phyloP scores from a whole-genome alignment of 2,329 filamentous ascomycete genomes.

The Aspergillus sp. region DNA sequence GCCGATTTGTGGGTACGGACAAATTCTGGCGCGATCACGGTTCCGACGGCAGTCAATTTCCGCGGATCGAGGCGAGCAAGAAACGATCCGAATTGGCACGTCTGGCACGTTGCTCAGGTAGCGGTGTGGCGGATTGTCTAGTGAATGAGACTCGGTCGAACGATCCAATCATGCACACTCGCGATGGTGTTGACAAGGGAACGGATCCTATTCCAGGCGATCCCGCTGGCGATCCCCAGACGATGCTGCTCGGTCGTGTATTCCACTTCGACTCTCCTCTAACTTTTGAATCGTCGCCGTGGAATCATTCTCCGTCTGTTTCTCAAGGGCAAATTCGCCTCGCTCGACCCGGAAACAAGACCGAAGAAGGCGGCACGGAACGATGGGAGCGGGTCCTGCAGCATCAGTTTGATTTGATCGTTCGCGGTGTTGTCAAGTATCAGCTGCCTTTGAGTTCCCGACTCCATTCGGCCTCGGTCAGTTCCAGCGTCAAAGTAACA shows the following conservation, averaged over 20 bases:
- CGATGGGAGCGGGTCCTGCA: constrained; percentile 89
- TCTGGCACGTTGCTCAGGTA: constrained; percentile 26
- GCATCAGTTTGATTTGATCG: constrained; percentile 89
- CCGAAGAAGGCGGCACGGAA: constrained; percentile 74
- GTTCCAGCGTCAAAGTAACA: constrained; percentile 40
- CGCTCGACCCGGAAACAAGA: constrained; percentile 80
- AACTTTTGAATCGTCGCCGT: constrained; percentile 84
- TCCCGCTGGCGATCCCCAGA: constrained; percentile 64
- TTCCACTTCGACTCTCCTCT: constrained; percentile 83
- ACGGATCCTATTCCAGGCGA: constrained; percentile 62
- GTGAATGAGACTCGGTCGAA: constrained; percentile 15
- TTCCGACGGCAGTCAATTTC: constrained; percentile 27
- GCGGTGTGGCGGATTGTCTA: constrained; percentile 19
- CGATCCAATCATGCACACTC: constrained; percentile 9
- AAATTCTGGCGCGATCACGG: constrained; percentile 39
- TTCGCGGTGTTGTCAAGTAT: constrained; percentile 89
- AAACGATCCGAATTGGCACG: constrained; percentile 33
- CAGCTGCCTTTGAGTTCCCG: constrained; percentile 60
- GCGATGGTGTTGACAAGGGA: constrained; percentile 51
- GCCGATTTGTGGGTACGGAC: constrained; percentile 74
- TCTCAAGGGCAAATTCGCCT: constrained; percentile 84
- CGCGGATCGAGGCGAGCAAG: constrained; percentile 33
- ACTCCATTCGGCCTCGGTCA: constrained; percentile 51
- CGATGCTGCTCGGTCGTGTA: constrained; percentile 89
- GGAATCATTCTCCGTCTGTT: constrained; percentile 68